phyloP scores from a whole-genome alignment of 2,329 filamentous ascomycete species.

The Dactylellina drechsleri region DNA sequence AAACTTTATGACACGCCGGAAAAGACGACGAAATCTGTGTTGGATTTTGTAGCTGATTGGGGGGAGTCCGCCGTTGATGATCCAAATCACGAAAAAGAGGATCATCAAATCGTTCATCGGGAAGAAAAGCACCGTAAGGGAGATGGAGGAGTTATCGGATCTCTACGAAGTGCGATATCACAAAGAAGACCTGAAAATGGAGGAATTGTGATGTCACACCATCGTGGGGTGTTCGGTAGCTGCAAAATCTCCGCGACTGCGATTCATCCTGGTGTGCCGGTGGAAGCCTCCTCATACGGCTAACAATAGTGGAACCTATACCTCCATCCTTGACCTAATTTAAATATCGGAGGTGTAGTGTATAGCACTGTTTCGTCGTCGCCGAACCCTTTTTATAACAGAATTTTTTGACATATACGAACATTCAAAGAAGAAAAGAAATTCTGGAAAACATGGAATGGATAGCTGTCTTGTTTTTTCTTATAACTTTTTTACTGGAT shows the following conservation, averaged over 20 bases:
- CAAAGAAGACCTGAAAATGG: constrained; percentile 3
- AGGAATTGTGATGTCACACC: background rate
- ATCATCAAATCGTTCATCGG: constrained; percentile 16
- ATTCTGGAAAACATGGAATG: constrained; percentile 20
- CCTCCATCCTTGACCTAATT: constrained; percentile 8
- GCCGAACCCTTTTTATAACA: constrained; percentile 23
- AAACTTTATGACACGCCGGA: constrained; percentile 54
- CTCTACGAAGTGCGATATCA: background rate
- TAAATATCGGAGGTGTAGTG: constrained; percentile 35
- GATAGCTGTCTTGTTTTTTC: constrained; percentile 13
- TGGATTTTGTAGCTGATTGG: constrained; percentile 51
- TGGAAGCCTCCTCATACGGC: constrained; percentile 51
- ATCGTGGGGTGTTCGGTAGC: background rate
- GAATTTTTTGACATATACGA: constrained; percentile 11
- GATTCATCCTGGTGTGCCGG: constrained; percentile 30
- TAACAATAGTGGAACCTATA: constrained; percentile 55
- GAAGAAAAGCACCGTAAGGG: background rate
- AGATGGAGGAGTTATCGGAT: background rate
- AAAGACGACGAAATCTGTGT: constrained; percentile 55
- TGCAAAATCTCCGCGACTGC: constrained; percentile 15
- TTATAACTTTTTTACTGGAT: constrained; percentile 34
- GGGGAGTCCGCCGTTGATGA: constrained; percentile 29
- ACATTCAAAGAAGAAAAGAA: background rate
- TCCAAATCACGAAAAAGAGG: constrained; percentile 22
- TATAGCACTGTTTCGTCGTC: constrained; percentile 41